Evolutionary conservation across 2,329 filamentous ascomycete species (phyloP), one percentile per base, ranked within the genome.

Genomic region (Colletotrichum spaethianum): DNA sequence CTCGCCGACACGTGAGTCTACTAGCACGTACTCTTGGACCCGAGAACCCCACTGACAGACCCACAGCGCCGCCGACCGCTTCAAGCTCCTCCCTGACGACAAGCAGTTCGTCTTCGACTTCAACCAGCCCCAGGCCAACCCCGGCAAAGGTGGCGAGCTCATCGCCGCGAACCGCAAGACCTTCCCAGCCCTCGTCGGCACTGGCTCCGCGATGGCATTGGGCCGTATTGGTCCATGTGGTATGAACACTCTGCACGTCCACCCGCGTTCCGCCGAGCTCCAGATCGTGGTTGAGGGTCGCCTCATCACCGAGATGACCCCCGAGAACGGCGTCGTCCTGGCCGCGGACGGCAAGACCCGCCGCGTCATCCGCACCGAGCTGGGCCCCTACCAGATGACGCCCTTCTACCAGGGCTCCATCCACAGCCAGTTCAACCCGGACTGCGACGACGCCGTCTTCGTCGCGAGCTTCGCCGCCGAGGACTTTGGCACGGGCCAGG

Each of bases 371-470:
- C 73, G 70, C 63, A 81, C 79, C 73, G 77, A 77, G 40, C 78
- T 90, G 48, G 75, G 75, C 14, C 78, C 81, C 71, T 83, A 83
- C 78, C 83, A 86, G 79, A 86, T 88, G 80, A 87, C 86, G 3
- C 83, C 86, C 59, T 89, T 90, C 80, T 87, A 86, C 75, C 84
- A 86, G 77, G 89, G 88, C 33, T 82, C 84, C 7, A 77, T 89
- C 28, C 89, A 91, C 79, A 86, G 84, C 9, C 86, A 89, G 76
- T 88, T 84, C 79, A 91, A 90, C 81, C 87, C 88, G 1, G 81
- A 85, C 74, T 90, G 88, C 79, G 81, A 83, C 53, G 79, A 83
- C 44, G 86, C 85, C 66, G 81, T 84, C 26, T 89, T 89, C 75
- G 81, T 89, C 38, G 87, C 87, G 8, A 79, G 82, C 42, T 88